Evolutionary conservation across 2,329 filamentous ascomycete genomes (phyloP), one percentile per base, ranked within the genome.

Genomic region (Fusarium caatingaense): DNA sequence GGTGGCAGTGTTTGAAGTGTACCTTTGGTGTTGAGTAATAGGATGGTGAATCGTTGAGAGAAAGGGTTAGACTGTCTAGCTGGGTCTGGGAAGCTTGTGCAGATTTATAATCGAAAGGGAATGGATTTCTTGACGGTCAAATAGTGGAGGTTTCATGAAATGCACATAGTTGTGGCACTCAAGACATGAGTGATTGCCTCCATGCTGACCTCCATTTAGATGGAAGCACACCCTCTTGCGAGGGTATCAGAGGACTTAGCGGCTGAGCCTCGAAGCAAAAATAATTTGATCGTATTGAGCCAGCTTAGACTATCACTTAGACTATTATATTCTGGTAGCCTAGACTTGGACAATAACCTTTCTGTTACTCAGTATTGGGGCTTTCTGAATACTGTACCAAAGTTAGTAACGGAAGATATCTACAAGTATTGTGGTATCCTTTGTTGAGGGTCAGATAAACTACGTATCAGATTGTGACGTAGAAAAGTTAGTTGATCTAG

Each of bases 1-100:
- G 5, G 34, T 37, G 10, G 3, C 6, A 37, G 18, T 37, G 10
- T 37, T n/a, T 37, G 10, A 37, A n/a, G 34, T n/a, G 10, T 37
- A 7, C n/a, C 18, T n/a, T n/a, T n/a, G 3, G 5, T 37, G 34
- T n/a, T n/a, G 34, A 12, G 34, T 6, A n/a, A 6, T 11, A n/a
- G 6, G 5, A 3, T 37, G 1, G 34, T 37, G 11, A 11, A n/a
- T 4, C 18, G 5, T 3, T 11, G 34, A 4, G 15, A 2, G 15
- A n/a, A 1, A 37, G 18, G 6, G 0, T 2, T n/a, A 12, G 1
- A 3, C 18, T 7, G 10, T 1, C 10, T 37, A 7, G 4, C 2
- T 37, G 34, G 6, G n/a, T 7, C 16, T n/a, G 34, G 18, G 34
- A 12, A 0, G 10, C 6, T 12, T n/a, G 6, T 37, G 10, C 3